Evolutionary conservation across 768 basidiomycete genomes (phyloP).

Genomic region (Amanita rimosa): DNA sequence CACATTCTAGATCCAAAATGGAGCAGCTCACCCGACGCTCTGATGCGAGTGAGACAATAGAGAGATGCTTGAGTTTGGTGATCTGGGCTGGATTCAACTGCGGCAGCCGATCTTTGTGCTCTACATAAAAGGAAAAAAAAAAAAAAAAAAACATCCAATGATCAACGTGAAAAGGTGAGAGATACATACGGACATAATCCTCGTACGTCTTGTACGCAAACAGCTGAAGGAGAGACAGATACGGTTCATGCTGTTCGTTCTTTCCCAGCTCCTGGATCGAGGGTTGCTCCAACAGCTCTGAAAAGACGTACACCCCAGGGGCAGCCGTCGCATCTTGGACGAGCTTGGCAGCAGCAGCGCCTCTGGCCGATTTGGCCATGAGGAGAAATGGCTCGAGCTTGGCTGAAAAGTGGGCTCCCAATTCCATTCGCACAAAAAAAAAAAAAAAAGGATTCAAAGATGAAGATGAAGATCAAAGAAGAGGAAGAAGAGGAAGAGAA

Average conservation of each 20-base stretch:
- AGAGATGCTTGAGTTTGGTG: slow-evolving; percentile 86
- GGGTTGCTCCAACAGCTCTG: slow-evolving; percentile 73
- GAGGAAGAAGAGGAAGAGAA: too few relatives aligned
- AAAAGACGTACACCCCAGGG: slow-evolving; percentile 86
- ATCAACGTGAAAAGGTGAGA: neutral
- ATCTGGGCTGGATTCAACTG: slow-evolving; percentile 61
- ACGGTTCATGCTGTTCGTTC: slow-evolving; percentile 52
- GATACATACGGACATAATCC: slow-evolving; percentile 63
- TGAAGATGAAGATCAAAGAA: too few relatives aligned
- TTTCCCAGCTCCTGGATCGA: slow-evolving; percentile 77
- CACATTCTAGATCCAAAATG: too few relatives aligned
- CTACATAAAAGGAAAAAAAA: too few relatives aligned
- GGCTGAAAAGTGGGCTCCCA: slow-evolving; percentile 47
- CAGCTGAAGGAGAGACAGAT: slow-evolving; percentile 59
- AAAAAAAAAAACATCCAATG: too few relatives aligned
- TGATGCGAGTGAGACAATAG: slow-evolving; percentile 76
- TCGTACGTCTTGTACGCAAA: slow-evolving; percentile 86
- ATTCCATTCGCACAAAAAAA: slow-evolving; percentile 41
- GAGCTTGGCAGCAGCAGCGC: slow-evolving; percentile 86
- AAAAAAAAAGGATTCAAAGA: too few relatives aligned
- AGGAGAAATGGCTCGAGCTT: slow-evolving; percentile 86
- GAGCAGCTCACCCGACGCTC: slow-evolving; percentile 57
- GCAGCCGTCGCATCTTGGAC: slow-evolving; percentile 80
- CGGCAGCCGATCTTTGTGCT: slow-evolving; percentile 36
- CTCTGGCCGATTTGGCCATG: slow-evolving; percentile 86